Conservation (phyloP, 805 yeast species). For the Candida oleophila region DNA sequence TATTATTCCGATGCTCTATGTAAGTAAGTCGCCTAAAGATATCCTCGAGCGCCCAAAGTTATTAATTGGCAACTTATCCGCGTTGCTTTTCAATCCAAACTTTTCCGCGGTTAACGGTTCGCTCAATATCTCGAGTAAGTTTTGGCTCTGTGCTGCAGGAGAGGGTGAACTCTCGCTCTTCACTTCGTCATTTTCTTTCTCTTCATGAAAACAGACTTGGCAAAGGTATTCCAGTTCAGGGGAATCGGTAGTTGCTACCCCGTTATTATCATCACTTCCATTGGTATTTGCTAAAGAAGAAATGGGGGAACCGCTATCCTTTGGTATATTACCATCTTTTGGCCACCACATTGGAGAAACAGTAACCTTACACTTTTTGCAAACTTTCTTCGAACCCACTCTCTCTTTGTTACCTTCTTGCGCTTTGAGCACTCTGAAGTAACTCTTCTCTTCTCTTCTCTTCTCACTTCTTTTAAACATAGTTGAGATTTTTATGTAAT, state of each 20-base stretch:
- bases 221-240: slow-evolving; percentile 1
- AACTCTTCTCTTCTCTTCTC: neutral
- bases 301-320: neutral
- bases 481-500: slow-evolving; percentile 23
- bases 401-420: neutral
- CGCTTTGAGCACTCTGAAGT: neutral
- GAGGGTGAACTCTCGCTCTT: slow-evolving; percentile 1
- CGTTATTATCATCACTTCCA: neutral
- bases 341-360: slow-evolving; percentile 42
- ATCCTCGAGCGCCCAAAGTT: neutral
- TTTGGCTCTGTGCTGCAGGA: slow-evolving; percentile 5
- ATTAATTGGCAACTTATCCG: slow-evolving; percentile 18
- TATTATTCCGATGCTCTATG: neutral
- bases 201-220: slow-evolving; percentile 3
- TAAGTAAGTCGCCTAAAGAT: neutral
- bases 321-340: neutral
- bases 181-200: neutral
- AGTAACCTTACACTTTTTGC: slow-evolving; percentile 17
- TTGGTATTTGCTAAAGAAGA: neutral
- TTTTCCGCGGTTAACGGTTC: slow-evolving; percentile 30
- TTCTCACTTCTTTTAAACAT: slow-evolving; percentile 14
- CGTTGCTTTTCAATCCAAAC: slow-evolving; percentile 28
- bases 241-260: neutral
- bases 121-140: slow-evolving; percentile 21
- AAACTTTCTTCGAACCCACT: neutral